phyloP scores from a whole-genome alignment of 2,329 filamentous ascomycete genomes.

The Graphiopsis chlorocephala region DNA sequence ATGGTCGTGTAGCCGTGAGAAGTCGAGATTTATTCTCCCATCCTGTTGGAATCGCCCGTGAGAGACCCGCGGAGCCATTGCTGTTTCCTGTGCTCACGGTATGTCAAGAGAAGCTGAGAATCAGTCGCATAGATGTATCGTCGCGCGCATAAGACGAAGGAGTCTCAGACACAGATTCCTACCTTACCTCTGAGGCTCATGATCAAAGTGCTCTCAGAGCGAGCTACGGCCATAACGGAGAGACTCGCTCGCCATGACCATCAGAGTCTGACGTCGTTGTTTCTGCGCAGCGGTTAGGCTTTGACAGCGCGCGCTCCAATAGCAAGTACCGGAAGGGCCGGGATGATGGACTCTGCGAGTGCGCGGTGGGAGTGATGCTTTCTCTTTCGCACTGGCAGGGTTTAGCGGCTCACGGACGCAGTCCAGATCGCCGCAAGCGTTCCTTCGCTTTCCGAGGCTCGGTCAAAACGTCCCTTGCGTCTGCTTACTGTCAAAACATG shows the following conservation, averaged over 20 bases:
- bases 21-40: neutral
- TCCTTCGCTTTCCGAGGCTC: neutral
- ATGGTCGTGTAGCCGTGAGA: slow-evolving; percentile 1
- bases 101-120: neutral
- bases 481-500: neutral
- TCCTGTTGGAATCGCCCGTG: neutral
- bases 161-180: neutral
- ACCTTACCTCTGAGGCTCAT: neutral
- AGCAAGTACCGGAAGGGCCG: neutral
- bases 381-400: neutral
- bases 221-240: neutral
- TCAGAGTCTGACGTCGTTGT: neutral
- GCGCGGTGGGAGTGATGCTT: neutral
- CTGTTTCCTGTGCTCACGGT: neutral
- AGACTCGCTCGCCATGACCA: neutral
- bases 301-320: neutral
- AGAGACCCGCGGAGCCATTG: neutral
- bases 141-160: neutral
- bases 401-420: neutral
- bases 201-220: neutral
- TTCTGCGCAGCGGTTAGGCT: neutral
- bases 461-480: neutral
- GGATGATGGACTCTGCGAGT: neutral
- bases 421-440: neutral
- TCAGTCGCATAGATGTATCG: neutral